Conservation (phyloP, 345 rosid species). For the Odontarrhena argentea region DNA sequence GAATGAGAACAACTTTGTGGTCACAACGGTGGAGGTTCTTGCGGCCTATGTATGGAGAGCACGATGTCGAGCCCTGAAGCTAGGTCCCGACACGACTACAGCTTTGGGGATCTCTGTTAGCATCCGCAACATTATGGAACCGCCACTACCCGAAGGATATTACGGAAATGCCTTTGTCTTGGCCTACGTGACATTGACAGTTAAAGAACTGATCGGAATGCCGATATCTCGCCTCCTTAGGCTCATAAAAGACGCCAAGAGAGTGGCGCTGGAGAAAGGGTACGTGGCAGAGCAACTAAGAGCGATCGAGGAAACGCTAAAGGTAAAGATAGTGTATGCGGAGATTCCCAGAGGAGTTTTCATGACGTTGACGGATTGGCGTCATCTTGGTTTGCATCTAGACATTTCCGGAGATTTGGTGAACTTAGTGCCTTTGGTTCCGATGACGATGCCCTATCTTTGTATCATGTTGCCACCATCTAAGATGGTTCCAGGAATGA, state of each 20-base stretch:
- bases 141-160: constrained; percentile 47
- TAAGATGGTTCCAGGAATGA: constrained; percentile 34
- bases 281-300: constrained; percentile 24
- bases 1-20: neutral
- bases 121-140: constrained; percentile 38
- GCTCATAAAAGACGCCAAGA: constrained; percentile 48
- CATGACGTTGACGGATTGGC: constrained; percentile 49
- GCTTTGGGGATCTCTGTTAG: constrained; percentile 27
- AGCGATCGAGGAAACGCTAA: constrained; percentile 26
- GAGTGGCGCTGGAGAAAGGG: neutral
- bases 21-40: constrained; percentile 50
- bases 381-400: constrained; percentile 42
- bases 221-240: constrained; percentile 37
- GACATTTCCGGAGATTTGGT: constrained; percentile 43
- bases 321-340: constrained; percentile 22
- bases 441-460: constrained; percentile 37
- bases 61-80: constrained; percentile 44
- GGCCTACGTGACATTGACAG: constrained; percentile 25
- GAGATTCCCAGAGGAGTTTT: constrained; percentile 14
- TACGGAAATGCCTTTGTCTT: constrained; percentile 50
- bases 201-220: constrained; percentile 36
- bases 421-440: constrained; percentile 45
- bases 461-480: constrained; percentile 42
- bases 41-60: constrained; percentile 52
- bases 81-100: constrained; percentile 38